phyloP scores from a whole-genome alignment of 1,284 basidiomycete genomes.

The Malassezia sp. region DNA sequence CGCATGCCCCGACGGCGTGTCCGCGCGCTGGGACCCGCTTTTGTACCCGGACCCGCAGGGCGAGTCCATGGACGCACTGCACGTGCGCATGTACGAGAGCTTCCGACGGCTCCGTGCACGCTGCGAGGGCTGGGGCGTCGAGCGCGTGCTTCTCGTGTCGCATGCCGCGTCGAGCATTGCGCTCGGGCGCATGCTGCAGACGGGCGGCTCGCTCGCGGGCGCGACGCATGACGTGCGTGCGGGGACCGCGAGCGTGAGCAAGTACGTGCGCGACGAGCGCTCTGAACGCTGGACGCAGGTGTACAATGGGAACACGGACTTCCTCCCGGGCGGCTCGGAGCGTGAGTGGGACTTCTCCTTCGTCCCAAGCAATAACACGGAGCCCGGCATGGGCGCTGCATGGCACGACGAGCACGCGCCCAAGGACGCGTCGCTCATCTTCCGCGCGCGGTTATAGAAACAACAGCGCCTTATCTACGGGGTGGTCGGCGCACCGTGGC shows the following conservation, averaged over 20 bases:
- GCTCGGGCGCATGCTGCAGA: conserved; percentile 56
- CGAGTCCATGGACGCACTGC: conserved; percentile 58
- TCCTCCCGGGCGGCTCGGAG: conserved; percentile 52
- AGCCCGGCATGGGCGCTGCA: conserved; percentile 28
- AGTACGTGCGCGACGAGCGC: conserved; percentile 17
- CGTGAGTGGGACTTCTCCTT: conserved; percentile 59
- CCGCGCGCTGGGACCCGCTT: conserved; percentile 53
- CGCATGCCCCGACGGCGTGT: conserved; percentile 56
- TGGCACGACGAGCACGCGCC: conserved; percentile 25
- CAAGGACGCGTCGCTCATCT: not conserved
- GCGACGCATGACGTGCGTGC: conserved; percentile 47
- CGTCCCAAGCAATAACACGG: conserved; percentile 27
- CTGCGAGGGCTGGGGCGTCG: conserved; percentile 46
- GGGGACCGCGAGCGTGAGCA: conserved; percentile 34
- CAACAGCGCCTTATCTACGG: too few species aligned
- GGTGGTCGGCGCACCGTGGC: too few species aligned
- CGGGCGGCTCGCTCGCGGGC: conserved; percentile 44
- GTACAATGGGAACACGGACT: conserved; percentile 30
- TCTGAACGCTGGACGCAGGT: conserved; percentile 20
- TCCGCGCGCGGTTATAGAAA: conserved; percentile 1
- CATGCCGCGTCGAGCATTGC: conserved; percentile 70
- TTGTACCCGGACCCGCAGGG: conserved; percentile 60
- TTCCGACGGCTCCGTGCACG: conserved; percentile 46
- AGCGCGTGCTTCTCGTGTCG: conserved; percentile 58
- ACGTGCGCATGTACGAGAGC: conserved; percentile 55